A percentile compares a stretch with the other conserved stretches of the same genome.
Conservation (phyloP, 306 rosid genomes). For the Sesbania bispinosa region DNA sequence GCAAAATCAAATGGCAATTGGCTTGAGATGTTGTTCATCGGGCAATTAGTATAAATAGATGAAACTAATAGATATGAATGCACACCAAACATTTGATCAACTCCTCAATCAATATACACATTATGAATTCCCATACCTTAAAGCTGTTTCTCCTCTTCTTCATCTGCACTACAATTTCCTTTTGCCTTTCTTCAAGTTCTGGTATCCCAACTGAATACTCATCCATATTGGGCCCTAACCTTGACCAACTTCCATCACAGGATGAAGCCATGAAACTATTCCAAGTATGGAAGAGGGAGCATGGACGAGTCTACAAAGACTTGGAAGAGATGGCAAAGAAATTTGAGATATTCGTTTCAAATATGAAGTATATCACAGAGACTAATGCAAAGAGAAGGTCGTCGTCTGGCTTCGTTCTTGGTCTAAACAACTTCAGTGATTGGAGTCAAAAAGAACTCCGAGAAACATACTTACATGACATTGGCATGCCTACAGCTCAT, state of each 20-base stretch:
- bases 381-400: conserved; percentile 36
- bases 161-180: neutral
- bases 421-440: conserved; percentile 54
- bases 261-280: conserved; percentile 39
- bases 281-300: conserved; percentile 45
- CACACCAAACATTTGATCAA: neutral
- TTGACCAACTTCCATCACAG: conserved; percentile 35
- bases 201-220: conserved; percentile 28
- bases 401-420: conserved; percentile 4
- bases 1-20: neutral
- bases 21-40: neutral
- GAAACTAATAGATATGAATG: neutral
- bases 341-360: conserved; percentile 47
- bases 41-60: neutral
- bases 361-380: conserved; percentile 37
- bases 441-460: conserved; percentile 45
- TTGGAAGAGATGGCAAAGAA: conserved; percentile 38
- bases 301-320: conserved; percentile 37
- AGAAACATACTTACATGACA: neutral
- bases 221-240: conserved; percentile 31
- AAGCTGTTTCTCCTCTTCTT: neutral
- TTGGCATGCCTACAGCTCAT: neutral
- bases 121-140: neutral
- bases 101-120: neutral
- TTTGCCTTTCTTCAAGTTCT: conserved; percentile 26